Evolutionary conservation across 2,329 filamentous ascomycete genomes (phyloP).

Genomic region (Stagonosporopsis cucurbitacearum): DNA sequence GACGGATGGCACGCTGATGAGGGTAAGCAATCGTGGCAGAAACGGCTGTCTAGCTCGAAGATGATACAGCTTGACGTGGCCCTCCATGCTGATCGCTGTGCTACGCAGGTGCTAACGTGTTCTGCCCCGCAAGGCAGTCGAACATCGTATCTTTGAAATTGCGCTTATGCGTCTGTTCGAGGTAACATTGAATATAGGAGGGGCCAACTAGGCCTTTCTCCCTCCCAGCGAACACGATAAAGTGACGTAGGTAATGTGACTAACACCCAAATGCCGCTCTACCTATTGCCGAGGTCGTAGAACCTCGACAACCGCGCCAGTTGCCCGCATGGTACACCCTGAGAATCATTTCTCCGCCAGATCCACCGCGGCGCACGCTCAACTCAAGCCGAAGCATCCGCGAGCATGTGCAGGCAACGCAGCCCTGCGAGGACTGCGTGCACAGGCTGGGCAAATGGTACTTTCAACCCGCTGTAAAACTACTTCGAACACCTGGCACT

Average conservation of each 20-base stretch:
- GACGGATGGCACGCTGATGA: constrained; percentile 7
- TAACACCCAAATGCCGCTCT: constrained; percentile 6
- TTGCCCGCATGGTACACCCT: not conserved
- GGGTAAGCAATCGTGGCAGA: constrained; percentile 16
- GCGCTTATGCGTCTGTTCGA: not conserved
- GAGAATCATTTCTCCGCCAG: constrained; percentile 1
- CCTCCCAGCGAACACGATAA: constrained; percentile 8
- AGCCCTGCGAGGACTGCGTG: constrained; percentile 28
- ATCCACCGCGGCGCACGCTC: constrained; percentile 7
- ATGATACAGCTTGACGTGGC: constrained; percentile 9
- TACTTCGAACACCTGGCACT: constrained; percentile 37
- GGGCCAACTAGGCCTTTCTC: not conserved
- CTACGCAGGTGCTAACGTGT: constrained; percentile 4
- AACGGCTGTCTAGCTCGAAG: constrained; percentile 7
- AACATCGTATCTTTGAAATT: constrained; percentile 13
- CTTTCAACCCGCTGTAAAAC: constrained; percentile 31
- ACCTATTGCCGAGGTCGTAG: constrained; percentile 1
- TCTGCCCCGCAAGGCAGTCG: constrained; percentile 5
- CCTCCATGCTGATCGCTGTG: constrained; percentile 6
- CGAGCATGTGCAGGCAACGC: constrained; percentile 32
- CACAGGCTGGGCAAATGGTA: constrained; percentile 33
- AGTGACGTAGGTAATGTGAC: constrained; percentile 15
- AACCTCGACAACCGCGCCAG: not conserved
- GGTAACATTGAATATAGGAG: not conserved
- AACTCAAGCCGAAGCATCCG: constrained; percentile 36